phyloP scores from a whole-genome alignment of 805 yeast species.

The Yarrowia phangngaensis region DNA sequence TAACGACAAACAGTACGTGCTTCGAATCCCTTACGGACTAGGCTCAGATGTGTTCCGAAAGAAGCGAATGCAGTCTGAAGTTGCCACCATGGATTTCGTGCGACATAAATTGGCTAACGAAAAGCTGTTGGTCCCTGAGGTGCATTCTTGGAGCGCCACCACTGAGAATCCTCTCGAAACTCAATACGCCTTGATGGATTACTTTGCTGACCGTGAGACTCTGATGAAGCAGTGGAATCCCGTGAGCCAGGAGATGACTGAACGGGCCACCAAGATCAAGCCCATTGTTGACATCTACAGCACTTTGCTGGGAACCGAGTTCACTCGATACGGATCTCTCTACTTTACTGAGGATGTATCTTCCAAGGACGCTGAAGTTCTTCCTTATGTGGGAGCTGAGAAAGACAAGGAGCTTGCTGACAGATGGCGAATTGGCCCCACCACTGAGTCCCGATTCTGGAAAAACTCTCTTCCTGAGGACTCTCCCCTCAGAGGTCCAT shows the following conservation, averaged over 20 bases:
- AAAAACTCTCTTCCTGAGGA: slow-evolving; percentile 56
- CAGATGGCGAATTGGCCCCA: slow-evolving; percentile 91
- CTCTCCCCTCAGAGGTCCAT: slow-evolving; percentile 66
- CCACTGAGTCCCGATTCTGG: slow-evolving; percentile 73
- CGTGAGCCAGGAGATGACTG: slow-evolving; percentile 53
- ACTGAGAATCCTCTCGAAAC: slow-evolving; percentile 60
- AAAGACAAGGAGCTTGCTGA: slow-evolving; percentile 49
- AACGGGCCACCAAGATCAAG: slow-evolving; percentile 53
- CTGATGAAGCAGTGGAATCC: slow-evolving; percentile 93
- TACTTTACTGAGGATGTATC: slow-evolving; percentile 71
- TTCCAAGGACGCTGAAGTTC: slow-evolving; percentile 43
- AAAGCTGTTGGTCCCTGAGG: slow-evolving; percentile 55
- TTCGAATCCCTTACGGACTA: slow-evolving; percentile 85
- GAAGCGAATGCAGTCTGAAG: slow-evolving; percentile 73
- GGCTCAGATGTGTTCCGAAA: slow-evolving; percentile 56
- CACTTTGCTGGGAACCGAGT: slow-evolving; percentile 52
- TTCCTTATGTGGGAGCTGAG: slow-evolving; percentile 59
- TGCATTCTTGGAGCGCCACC: slow-evolving; percentile 61
- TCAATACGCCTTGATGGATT: slow-evolving; percentile 81
- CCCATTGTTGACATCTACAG: slow-evolving; percentile 69
- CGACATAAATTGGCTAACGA: slow-evolving; percentile 57
- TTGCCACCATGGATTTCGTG: slow-evolving; percentile 86
- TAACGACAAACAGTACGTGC: slow-evolving; percentile 55
- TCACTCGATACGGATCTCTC: slow-evolving; percentile 75
- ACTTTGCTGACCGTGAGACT: slow-evolving; percentile 64